Evolutionary conservation across 2,329 filamentous ascomycete genomes (phyloP), one percentile per base, ranked within the genome.

Genomic region (Fusarium pseudonygamai): DNA sequence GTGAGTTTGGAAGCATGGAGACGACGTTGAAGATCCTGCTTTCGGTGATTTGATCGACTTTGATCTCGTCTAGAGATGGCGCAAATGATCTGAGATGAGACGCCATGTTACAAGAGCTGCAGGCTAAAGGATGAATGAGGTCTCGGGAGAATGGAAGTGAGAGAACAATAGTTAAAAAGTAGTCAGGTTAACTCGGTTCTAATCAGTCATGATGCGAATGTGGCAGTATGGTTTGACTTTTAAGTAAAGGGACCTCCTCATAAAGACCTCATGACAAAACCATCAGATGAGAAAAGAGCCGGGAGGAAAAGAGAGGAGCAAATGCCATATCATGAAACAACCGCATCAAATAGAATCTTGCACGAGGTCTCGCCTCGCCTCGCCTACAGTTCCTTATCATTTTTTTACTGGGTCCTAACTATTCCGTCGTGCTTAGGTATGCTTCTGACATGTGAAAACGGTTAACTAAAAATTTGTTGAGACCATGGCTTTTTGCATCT

Each of bases 1-100:
- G 81, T 9, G 87, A 83, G 3, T 83, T 81, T 8, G 89, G 88
- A 13, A 90, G 84, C 64, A 90, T 84, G 11, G 85, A 83, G 78
- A 87, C 88, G 22, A 90, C 82, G 67, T 85, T 85, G 28, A 86
- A 87, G 50, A 84, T 80, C 57, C 80, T 78, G 57, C 79, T 79
- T 60, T 80, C 76, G n/a, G 76, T 79, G 57, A 78, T 77, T 47
- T 79, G 78, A 20, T 81, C 80, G 66, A 80, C 73, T 45, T 79
- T 77, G 58, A 79, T 67, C 58, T 80, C 78, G 34, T 78, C 77
- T 6, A 79, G 74, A 46, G 73, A 64, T 34, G 78, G 70, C 13
- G 70, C 58, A 46, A 75, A 75, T 28, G 67, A 61, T 57, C 64
- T 69, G 32, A 66, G 56, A 30, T 59, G 61, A 28, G 73, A 70